Base-by-base conservation (phyloP, 371 early-diverging fungal genomes). In the Mucor irregularis region DNA sequence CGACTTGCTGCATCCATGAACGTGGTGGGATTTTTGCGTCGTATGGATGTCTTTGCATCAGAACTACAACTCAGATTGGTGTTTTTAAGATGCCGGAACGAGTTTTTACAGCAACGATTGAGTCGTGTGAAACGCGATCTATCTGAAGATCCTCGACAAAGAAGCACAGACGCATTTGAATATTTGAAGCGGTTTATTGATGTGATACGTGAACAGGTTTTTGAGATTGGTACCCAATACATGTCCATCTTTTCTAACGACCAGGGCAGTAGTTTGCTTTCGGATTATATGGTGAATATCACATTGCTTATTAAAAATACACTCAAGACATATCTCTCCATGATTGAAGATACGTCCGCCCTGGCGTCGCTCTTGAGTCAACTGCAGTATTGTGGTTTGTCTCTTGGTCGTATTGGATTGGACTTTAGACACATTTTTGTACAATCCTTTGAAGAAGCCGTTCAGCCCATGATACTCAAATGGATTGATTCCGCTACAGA, bases 351-450 rank as follows among this genome's bases (percentile, higher is more conserved):
- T 48, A 86, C 85, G 1, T 79, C 87, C 2, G 68, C 84, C 4
- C 53, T 91, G 25, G 79, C 81, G 0, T 87, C 87, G 4, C 54
- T 91, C 14, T 64, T 88, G 34, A 88, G 89, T 1, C 90, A 92
- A 51, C 70, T 87, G n/a, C 89, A 90, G 80, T 93, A 91, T 61
- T 89, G 87, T 56, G 90, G 91, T 35, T 81, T 90, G 78, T 90
- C 90, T 7, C 74, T 93, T 39, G 89, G 89, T 29, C 78, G 90
- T 22, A 83, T 91, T 43, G 93, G 93, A 5, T 65, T 89, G 22
- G 93, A 93, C 66, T 87, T 91, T 51, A 78, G 93, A 28, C 80
- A 78, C 16, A 50, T 87, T 7, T 82, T 88, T 37, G 82, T 81
- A 1, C 56, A 68, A 5, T 56, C 74, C 13, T 90, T 90, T 59